These are phyloP conservation scores for Plantago lanceolata DNA, from an alignment of 305 asterid genomes.

Conservation along the genomic window DNA sequence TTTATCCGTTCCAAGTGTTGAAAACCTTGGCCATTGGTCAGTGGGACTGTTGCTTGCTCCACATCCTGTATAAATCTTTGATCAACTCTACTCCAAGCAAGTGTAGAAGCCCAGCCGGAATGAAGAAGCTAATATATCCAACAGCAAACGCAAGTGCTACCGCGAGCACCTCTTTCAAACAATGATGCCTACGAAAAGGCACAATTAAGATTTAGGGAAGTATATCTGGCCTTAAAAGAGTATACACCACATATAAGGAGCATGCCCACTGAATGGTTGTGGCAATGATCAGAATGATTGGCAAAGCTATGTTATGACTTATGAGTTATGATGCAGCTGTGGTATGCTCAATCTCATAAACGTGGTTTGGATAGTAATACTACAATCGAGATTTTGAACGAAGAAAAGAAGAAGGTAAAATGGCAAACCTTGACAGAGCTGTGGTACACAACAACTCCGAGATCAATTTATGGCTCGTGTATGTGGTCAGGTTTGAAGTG, in stretches of 20 bases:
- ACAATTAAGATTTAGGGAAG: neutral
- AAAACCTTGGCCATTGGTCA: constrained; percentile 20
- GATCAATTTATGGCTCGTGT: constrained; percentile 25
- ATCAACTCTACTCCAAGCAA: constrained; percentile 28
- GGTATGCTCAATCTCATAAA: too few relatives aligned
- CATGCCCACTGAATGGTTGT: neutral
- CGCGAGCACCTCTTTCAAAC: constrained; percentile 25
- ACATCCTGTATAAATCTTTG: constrained; percentile 24
- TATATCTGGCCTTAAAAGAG: neutral
- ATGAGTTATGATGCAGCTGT: neutral
- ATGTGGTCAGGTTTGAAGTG: constrained; percentile 31
- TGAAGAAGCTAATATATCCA: constrained; percentile 36
- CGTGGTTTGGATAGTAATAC: too few relatives aligned
- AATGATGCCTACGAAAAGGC: constrained; percentile 25
- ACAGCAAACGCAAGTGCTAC: constrained; percentile 27
- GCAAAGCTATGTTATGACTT: neutral
- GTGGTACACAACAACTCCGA: constrained; percentile 20
- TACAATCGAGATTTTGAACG: too few relatives aligned
- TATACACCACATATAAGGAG: too few relatives aligned
- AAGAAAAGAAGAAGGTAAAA: too few relatives aligned
- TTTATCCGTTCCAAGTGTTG: neutral
- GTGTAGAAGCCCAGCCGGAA: constrained; percentile 31
- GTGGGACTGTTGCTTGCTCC: constrained; percentile 24
- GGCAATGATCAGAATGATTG: neutral
- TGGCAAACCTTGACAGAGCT: constrained; percentile 27